phyloP scores from a whole-genome alignment of 2,329 filamentous ascomycete species.

The Aspergillus sojae region DNA sequence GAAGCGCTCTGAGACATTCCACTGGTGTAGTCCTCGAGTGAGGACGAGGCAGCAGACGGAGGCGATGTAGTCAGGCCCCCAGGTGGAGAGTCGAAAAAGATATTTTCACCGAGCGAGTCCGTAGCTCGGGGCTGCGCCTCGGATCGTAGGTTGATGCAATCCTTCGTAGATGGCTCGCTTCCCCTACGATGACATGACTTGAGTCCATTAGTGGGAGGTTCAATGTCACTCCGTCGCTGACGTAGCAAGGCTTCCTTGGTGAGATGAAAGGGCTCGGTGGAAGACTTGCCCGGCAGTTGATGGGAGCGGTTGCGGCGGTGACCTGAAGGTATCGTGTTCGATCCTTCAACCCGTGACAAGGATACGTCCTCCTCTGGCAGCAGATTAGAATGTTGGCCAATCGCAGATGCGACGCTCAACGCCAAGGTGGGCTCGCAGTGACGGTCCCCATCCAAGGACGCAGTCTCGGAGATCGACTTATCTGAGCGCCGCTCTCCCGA shows the following conservation, averaged over 20 bases:
- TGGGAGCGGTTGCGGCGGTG: constrained; percentile 43
- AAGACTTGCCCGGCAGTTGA: constrained; percentile 34
- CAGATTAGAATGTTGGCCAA: constrained; percentile 44
- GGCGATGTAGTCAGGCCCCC: constrained; percentile 38
- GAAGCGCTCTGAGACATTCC: constrained; percentile 52
- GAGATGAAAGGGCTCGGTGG: constrained; percentile 38
- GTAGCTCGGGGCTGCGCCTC: constrained; percentile 18
- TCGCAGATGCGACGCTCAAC: constrained; percentile 47
- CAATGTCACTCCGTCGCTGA: constrained; percentile 33
- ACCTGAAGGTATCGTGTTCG: constrained; percentile 16
- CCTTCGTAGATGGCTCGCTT: constrained; percentile 27
- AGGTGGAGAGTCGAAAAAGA: constrained; percentile 21
- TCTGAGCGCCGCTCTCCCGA: constrained; percentile 42
- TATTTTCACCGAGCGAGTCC: constrained; percentile 16
- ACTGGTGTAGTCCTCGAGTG: constrained; percentile 48
- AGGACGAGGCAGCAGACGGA: constrained; percentile 49
- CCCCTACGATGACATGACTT: constrained; percentile 23
- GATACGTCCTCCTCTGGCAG: constrained; percentile 30
- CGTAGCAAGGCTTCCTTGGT: constrained; percentile 39
- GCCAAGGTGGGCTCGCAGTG: constrained; percentile 48
- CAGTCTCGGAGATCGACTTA: constrained; percentile 37
- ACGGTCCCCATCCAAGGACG: constrained; percentile 37
- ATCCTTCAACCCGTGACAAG: constrained; percentile 15
- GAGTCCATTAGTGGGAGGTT: constrained; percentile 20
- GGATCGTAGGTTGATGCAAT: constrained; percentile 23